phyloP scores from a whole-genome alignment of 208 protist species.

The Acanthamoeba quina region DNA sequence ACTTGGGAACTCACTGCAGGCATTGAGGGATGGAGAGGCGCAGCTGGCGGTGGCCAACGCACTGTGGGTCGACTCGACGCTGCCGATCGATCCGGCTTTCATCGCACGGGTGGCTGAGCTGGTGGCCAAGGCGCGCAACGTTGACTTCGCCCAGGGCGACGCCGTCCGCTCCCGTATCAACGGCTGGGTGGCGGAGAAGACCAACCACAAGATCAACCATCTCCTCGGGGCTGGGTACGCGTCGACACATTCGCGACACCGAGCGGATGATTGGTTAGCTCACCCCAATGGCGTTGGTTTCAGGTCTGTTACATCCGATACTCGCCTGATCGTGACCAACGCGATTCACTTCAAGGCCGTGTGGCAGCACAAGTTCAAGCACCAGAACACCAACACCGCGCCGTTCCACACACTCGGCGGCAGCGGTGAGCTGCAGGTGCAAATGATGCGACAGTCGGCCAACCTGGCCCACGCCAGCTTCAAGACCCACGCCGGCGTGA shows the following conservation, averaged over 20 bases:
- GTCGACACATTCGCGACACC: not conserved
- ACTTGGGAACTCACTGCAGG: not conserved
- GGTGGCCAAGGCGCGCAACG: not conserved
- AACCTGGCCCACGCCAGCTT: not conserved
- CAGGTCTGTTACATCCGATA: not conserved
- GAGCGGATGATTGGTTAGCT: too few relatives aligned
- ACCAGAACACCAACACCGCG: not conserved
- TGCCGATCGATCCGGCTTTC: not conserved
- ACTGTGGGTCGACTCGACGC: not conserved
- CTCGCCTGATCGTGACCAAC: not conserved
- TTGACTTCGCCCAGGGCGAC: slow-evolving; percentile 16
- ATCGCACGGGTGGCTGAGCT: not conserved
- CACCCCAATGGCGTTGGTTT: not conserved
- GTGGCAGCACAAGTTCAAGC: not conserved
- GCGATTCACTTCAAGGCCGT: slow-evolving; percentile 39
- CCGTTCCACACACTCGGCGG: not conserved
- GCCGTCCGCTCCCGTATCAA: not conserved
- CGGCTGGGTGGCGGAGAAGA: slow-evolving; percentile 8
- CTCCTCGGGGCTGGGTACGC: not conserved
- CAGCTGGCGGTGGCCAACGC: slow-evolving; percentile 27
- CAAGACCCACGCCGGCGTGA: not conserved
- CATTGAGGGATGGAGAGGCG: not conserved
- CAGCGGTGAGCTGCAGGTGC: not conserved
- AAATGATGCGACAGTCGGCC: not conserved
- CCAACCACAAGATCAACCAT: slow-evolving; percentile 19